Percentiles rank a stretch among this genome's conserved stretches.
Conservation (phyloP, 2,329 filamentous ascomycete species). For the Thelonectria rubi region DNA sequence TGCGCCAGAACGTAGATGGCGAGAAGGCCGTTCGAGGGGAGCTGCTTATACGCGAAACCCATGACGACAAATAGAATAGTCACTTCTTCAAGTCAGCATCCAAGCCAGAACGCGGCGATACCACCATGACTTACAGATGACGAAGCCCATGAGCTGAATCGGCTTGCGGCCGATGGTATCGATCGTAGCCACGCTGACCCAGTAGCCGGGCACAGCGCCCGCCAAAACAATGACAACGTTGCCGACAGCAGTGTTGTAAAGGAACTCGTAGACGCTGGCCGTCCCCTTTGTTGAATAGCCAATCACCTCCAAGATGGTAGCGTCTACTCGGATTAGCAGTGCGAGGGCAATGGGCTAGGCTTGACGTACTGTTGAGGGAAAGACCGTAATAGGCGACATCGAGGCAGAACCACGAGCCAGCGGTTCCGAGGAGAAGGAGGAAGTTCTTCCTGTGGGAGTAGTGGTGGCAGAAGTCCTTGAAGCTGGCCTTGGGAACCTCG, state of each 20-base stretch:
- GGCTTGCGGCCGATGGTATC: slow-evolving; percentile 81
- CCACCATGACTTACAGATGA: no score
- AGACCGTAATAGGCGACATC: slow-evolving; percentile 71
- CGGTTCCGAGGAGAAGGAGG: slow-evolving; percentile 78
- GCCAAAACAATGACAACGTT: slow-evolving; percentile 83
- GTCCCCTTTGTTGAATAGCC: slow-evolving; percentile 66
- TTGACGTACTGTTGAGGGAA: slow-evolving; percentile 68
- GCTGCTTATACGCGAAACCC: slow-evolving; percentile 68
- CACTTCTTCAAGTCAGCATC: no score
- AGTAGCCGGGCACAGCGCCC: slow-evolving; percentile 83
- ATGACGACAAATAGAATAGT: slow-evolving; percentile 70
- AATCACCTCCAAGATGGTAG: slow-evolving; percentile 74
- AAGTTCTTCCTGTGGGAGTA: slow-evolving; percentile 77
- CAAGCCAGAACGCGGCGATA: no score
- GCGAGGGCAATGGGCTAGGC: no score
- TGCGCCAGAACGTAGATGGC: slow-evolving; percentile 65
- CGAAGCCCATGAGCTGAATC: slow-evolving; percentile 74
- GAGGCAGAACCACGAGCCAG: slow-evolving; percentile 85
- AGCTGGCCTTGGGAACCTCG: slow-evolving; percentile 74
- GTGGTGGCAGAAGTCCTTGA: slow-evolving; percentile 74
- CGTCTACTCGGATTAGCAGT: slow-evolving; percentile 48
- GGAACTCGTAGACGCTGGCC: slow-evolving; percentile 70
- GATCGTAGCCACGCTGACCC: slow-evolving; percentile 78
- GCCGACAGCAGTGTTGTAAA: slow-evolving; percentile 79
- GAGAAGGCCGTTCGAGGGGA: slow-evolving; percentile 62